Percentiles rank a stretch among this genome's conserved stretches.
Evolutionary conservation across 371 early-diverging fungal genomes (phyloP).

Genomic region (Mortierella sp.): DNA sequence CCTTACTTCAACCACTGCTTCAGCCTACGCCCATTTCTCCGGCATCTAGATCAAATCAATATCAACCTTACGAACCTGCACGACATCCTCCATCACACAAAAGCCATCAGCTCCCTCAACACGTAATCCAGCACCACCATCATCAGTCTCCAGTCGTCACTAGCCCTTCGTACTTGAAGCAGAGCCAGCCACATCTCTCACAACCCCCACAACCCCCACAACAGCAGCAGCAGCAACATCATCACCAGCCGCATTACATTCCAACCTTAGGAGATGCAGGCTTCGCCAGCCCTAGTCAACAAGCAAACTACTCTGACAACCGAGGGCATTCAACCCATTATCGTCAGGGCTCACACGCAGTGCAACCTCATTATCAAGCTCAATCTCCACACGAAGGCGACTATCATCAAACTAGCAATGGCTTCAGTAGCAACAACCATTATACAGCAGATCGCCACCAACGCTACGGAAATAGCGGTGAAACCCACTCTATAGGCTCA

Average conservation of each 20-base stretch:
- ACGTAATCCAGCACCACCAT: conserved; percentile 18
- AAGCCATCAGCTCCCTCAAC: conserved; percentile 7
- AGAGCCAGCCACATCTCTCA: conserved; percentile 8
- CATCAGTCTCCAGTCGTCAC: conserved; percentile 1
- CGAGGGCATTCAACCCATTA: neutral
- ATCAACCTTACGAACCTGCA: conserved; percentile 29
- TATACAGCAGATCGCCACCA: neutral
- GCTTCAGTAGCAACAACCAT: conserved; percentile 6
- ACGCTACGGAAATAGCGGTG: neutral
- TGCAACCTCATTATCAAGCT: conserved; percentile 12
- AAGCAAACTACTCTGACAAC: conserved; percentile 7
- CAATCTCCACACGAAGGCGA: conserved; percentile 8
- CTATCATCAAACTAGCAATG: conserved; percentile 13
- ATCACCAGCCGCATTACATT: conserved; percentile 1
- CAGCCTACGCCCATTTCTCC: conserved; percentile 19
- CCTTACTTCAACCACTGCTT: conserved; percentile 20
- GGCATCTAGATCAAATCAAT: conserved; percentile 15
- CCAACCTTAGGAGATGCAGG: conserved; percentile 5
- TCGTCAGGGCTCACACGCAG: conserved; percentile 1
- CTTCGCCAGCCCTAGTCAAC: conserved; percentile 1
- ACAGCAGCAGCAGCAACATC: conserved; percentile 19
- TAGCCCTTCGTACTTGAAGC: conserved; percentile 1
- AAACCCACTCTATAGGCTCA: neutral
- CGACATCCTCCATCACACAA: neutral
- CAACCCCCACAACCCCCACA: conserved; percentile 7